Conservation (phyloP, 345 rosid genomes). For the Ceriops tagal region DNA sequence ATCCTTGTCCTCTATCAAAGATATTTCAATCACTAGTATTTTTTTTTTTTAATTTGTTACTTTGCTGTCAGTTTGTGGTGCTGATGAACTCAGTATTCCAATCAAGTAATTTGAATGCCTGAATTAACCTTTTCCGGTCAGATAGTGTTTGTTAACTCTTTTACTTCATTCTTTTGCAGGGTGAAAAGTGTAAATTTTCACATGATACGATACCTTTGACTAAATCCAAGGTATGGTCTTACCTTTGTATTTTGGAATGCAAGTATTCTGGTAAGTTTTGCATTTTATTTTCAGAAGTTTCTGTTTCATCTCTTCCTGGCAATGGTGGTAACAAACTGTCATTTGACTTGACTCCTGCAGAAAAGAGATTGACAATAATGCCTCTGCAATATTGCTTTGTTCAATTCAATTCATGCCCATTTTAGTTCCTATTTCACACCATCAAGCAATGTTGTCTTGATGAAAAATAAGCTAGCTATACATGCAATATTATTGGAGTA, state of each 20-base stretch:
- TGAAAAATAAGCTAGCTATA: too few species aligned
- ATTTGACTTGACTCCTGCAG: background rate
- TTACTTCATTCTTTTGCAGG: slow-evolving; percentile 39
- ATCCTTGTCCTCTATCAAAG: background rate
- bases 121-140: background rate
- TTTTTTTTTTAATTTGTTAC: background rate
- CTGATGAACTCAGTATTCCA: background rate
- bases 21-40: background rate
- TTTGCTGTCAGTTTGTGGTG: background rate
- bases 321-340: too few species aligned
- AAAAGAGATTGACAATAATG: background rate
- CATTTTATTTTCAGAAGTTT: background rate
- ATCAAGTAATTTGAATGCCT: background rate
- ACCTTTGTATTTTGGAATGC: background rate
- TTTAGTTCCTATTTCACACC: too few species aligned
- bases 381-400: too few species aligned
- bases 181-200: slow-evolving; percentile 78
- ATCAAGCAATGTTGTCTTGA: too few species aligned
- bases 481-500: too few species aligned
- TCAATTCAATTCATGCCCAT: too few species aligned
- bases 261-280: slow-evolving; percentile 1
- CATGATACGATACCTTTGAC: slow-evolving; percentile 80
- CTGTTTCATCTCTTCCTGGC: background rate
- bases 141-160: background rate
- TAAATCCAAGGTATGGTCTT: slow-evolving; percentile 54